Evolutionary conservation across 495 filamentous ascomycete species (phyloP).

Genomic region (Acidiella bohemica): DNA sequence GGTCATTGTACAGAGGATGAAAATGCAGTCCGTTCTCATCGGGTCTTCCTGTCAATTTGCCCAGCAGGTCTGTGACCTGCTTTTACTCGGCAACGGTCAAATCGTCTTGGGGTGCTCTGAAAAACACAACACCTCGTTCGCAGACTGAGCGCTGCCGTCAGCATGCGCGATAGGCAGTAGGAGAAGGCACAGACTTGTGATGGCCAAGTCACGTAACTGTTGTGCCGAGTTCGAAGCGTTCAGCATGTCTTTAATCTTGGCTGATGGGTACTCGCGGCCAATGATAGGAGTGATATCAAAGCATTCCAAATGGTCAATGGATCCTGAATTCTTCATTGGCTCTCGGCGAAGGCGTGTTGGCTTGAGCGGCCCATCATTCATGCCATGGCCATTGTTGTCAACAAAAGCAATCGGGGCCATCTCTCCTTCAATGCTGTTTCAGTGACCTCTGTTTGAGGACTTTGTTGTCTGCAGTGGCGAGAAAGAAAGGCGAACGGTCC

Average conservation of each 20-base stretch:
- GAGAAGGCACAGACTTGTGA: constrained; percentile 39
- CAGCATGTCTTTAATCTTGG: constrained; percentile 46
- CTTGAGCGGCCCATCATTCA: too few relatives aligned
- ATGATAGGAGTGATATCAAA: constrained; percentile 57
- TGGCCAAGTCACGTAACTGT: constrained; percentile 50
- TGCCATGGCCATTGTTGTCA: too few relatives aligned
- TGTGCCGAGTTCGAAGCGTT: constrained; percentile 52
- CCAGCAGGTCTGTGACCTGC: constrained; percentile 50
- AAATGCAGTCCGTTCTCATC: constrained; percentile 44
- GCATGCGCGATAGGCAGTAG: neutral
- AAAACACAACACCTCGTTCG: constrained; percentile 68
- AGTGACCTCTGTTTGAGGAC: too few relatives aligned
- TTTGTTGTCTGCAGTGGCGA: too few relatives aligned
- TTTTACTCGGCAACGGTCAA: constrained; percentile 54
- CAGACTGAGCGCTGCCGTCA: constrained; percentile 42
- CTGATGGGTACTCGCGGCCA: constrained; percentile 48
- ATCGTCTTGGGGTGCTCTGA: constrained; percentile 59
- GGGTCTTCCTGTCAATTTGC: constrained; percentile 43
- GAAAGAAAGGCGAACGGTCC: too few relatives aligned
- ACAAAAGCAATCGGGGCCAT: too few relatives aligned
- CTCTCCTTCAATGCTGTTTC: too few relatives aligned
- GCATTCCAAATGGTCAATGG: too few relatives aligned
- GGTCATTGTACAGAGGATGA: constrained; percentile 58
- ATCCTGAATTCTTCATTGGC: too few relatives aligned
- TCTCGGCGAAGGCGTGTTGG: too few relatives aligned